Evolutionary conservation across 768 basidiomycete species (phyloP).

Genomic region (Cubamyces sp.): DNA sequence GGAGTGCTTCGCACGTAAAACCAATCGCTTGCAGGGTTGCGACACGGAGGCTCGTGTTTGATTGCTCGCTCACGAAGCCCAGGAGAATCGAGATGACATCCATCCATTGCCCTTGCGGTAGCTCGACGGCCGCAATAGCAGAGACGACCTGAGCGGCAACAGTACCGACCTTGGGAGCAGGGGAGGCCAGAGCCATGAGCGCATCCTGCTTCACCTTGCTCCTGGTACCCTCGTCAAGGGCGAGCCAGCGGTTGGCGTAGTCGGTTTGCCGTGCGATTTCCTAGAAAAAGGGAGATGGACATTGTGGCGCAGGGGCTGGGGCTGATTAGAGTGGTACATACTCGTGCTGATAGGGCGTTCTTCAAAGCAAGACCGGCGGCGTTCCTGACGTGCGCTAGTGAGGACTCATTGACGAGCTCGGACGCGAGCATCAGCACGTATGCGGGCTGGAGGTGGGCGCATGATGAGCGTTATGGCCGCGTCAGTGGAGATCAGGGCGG

Average conservation of each 20-base stretch:
- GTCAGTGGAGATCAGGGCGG: conserved; percentile 21
- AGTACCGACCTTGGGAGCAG: conserved; percentile 70
- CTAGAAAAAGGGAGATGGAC: conserved; percentile 45
- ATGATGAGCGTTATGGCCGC: conserved; percentile 14
- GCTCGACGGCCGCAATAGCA: conserved; percentile 91
- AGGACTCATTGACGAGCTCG: conserved; percentile 79
- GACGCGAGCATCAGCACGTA: conserved; percentile 91
- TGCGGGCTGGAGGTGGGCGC: conserved; percentile 64
- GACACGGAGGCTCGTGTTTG: conserved; percentile 76
- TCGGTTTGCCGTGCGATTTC: conserved; percentile 76
- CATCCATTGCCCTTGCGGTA: conserved; percentile 86
- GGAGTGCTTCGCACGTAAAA: conserved; percentile 85
- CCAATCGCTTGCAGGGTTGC: conserved; percentile 95
- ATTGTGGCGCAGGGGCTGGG: conserved; percentile 28
- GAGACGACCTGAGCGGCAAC: conserved; percentile 94
- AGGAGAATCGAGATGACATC: conserved; percentile 89
- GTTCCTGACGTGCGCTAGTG: conserved; percentile 77
- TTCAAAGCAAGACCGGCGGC: conserved; percentile 98
- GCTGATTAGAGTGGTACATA: conserved; percentile 47
- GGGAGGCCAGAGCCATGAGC: conserved; percentile 80
- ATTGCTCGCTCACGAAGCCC: conserved; percentile 78
- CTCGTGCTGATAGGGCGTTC: conserved; percentile 89
- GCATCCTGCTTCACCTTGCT: conserved; percentile 87
- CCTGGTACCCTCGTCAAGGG: conserved; percentile 67
- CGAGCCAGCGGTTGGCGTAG: conserved; percentile 80